phyloP scores from a whole-genome alignment of 345 rosid genomes.

The Noccaea bulbosa region DNA sequence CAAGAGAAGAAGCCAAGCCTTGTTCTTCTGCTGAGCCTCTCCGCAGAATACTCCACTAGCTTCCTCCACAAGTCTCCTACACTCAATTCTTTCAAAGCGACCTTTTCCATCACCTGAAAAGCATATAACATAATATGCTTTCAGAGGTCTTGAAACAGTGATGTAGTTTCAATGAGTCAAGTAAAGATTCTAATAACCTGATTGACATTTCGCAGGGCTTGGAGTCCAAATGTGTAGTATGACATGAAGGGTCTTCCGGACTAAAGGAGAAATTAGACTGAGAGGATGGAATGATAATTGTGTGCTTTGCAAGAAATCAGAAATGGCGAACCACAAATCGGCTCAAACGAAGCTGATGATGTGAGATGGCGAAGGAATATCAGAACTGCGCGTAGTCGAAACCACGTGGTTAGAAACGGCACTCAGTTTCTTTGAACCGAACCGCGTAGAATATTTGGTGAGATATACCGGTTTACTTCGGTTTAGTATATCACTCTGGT shows the following conservation, averaged over 20 bases:
- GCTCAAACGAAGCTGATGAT: no score
- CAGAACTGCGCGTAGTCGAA: no score
- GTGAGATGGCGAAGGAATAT: no score
- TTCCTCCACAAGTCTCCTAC: constrained; percentile 42
- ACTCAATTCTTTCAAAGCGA: constrained; percentile 7
- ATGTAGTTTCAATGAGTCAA: background rate
- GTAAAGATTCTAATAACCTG: constrained; percentile 20
- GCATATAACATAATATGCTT: background rate
- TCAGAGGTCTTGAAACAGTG: background rate
- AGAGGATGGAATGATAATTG: background rate
- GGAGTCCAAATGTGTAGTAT: constrained; percentile 38
- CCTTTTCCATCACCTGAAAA: constrained; percentile 28
- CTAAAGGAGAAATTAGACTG: constrained; percentile 6
- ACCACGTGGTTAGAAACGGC: no score
- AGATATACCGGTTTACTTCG: no score
- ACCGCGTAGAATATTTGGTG: no score
- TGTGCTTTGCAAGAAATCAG: background rate
- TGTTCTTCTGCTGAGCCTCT: constrained; percentile 34
- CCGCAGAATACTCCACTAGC: constrained; percentile 38
- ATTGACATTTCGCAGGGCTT: constrained; percentile 30
- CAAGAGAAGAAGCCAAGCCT: constrained; percentile 41
- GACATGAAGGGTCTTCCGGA: constrained; percentile 33
- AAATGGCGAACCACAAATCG: no score
- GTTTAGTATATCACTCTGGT: no score
- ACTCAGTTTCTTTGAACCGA: no score